A percentile compares a stretch with the other conserved stretches of the same genome.
These are phyloP conservation scores for Pharnaceum exiguum DNA, from an alignment of 148 eudicot genomes.

Conservation along the genomic window DNA sequence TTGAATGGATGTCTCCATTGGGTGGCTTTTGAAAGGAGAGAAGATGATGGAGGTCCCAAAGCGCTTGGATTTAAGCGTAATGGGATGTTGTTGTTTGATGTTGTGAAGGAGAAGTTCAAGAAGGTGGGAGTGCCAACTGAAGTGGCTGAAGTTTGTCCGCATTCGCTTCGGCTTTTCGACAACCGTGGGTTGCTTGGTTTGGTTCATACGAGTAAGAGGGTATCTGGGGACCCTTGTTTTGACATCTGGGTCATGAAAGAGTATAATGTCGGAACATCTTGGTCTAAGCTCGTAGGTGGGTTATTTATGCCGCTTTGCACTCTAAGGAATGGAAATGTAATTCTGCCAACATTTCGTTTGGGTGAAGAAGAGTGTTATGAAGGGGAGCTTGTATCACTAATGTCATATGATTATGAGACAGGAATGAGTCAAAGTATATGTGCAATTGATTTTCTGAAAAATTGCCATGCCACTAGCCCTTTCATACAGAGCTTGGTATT, in stretches of 20 bases:
- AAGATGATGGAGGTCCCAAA: too few species aligned
- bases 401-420: too few species aligned
- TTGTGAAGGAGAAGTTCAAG: slow-evolving; percentile 8
- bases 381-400: too few species aligned
- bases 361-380: too few species aligned
- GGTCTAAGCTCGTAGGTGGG: too few species aligned
- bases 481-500: too few species aligned
- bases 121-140: slow-evolving; percentile 1
- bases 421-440: too few species aligned
- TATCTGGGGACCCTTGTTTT: background rate
- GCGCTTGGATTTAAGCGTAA: background rate
- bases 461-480: too few species aligned
- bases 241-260: slow-evolving; percentile 8
- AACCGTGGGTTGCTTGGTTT: background rate
- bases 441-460: too few species aligned
- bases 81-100: slow-evolving; percentile 7
- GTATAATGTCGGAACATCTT: slow-evolving; percentile 7
- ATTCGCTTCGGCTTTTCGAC: background rate
- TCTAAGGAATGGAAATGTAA: too few species aligned
- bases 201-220: background rate
- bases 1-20: slow-evolving; percentile 11
- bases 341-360: too few species aligned
- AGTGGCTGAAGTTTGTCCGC: background rate
- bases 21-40: slow-evolving; percentile 9
- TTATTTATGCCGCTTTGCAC: too few species aligned